These are phyloP conservation scores for Neofusicoccum ribis DNA, from an alignment of 2,329 filamentous ascomycete genomes.

Conservation along the genomic window DNA sequence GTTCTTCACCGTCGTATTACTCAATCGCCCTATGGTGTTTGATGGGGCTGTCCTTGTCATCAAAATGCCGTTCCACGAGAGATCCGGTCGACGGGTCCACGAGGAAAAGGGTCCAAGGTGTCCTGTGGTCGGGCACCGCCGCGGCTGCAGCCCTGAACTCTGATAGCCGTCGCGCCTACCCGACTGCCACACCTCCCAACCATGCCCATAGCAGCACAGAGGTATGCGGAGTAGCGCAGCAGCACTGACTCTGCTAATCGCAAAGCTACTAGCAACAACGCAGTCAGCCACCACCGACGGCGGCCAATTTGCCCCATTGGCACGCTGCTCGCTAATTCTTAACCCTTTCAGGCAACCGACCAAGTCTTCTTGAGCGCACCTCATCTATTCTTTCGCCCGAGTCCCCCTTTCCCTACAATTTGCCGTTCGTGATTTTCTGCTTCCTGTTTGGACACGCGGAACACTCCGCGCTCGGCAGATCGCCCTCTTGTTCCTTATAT, in stretches of 20 bases:
- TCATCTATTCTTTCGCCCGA: not conserved
- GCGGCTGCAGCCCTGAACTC: not conserved
- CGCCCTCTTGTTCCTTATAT: not conserved
- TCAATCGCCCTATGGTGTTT: not conserved
- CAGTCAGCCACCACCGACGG: not conserved
- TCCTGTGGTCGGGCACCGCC: not conserved
- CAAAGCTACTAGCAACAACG: not conserved
- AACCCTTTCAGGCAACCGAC: slow-evolving; percentile 7
- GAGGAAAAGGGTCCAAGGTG: not conserved
- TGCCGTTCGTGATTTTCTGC: not conserved
- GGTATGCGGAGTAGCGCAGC: slow-evolving; percentile 3
- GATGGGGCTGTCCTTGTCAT: not conserved
- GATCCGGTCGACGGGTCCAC: too few species aligned
- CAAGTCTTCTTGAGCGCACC: not conserved
- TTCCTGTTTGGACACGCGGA: not conserved
- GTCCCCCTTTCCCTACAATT: slow-evolving; percentile 8
- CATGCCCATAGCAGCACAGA: not conserved
- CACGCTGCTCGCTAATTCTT: not conserved
- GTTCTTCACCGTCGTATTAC: slow-evolving; percentile 15
- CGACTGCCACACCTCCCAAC: not conserved
- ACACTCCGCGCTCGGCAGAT: slow-evolving; percentile 2
- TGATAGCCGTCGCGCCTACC: not conserved
- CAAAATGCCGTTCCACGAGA: too few species aligned
- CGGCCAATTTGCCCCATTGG: not conserved
- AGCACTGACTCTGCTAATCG: not conserved